These are phyloP conservation scores for Yamagishiella unicocca DNA, from an alignment of 139 green algal genomes.

Conservation along the genomic window DNA sequence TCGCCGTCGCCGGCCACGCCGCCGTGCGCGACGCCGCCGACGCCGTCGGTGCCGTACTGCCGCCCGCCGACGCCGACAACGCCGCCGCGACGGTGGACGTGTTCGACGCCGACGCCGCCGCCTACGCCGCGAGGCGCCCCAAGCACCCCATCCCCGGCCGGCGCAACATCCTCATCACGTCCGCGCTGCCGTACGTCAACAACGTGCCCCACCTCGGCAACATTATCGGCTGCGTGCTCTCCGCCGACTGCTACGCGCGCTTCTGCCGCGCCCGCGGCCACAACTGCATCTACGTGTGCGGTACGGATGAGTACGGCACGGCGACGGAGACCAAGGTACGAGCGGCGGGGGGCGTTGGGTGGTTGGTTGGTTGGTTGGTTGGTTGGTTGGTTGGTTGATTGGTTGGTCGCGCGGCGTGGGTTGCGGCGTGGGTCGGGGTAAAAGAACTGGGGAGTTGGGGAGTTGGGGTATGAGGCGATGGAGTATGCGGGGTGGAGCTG, in stretches of 20 bases:
- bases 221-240: conserved; percentile 97
- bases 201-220: conserved; percentile 99
- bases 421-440: too few relatives aligned
- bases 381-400: too few relatives aligned
- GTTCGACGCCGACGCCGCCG: conserved; percentile 60
- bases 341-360: too few relatives aligned
- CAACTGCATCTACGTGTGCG: conserved; percentile 96
- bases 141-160: conserved; percentile 66
- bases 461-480: too few relatives aligned
- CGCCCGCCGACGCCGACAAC: background rate
- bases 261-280: conserved; percentile 90
- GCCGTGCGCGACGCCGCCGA: background rate
- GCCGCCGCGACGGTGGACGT: conserved; percentile 24
- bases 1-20: background rate
- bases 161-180: conserved; percentile 89
- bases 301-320: conserved; percentile 99
- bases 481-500: too few relatives aligned
- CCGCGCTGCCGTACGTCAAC: conserved; percentile 98
- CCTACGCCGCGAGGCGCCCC: conserved; percentile 48
- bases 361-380: too few relatives aligned
- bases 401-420: too few relatives aligned
- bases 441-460: too few relatives aligned
- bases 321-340: conserved; percentile 97
- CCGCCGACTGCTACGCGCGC: conserved; percentile 93
- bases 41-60: background rate